These are phyloP conservation scores for Penicillium sp. DNA, from an alignment of 2,329 filamentous ascomycete genomes.

Conservation along the genomic window DNA sequence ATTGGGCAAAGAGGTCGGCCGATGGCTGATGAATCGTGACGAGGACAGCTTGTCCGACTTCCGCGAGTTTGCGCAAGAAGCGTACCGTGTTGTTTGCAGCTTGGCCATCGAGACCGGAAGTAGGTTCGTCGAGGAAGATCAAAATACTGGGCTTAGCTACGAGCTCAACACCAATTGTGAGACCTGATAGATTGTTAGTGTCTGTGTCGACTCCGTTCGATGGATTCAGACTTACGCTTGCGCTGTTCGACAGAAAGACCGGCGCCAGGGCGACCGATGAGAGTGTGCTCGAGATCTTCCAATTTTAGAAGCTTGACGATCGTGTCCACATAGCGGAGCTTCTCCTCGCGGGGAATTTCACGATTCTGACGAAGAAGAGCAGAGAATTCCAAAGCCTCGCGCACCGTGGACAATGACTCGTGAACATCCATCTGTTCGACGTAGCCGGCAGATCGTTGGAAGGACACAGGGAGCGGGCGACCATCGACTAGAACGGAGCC, in stretches of 20 bases:
- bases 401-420: conserved; percentile 58
- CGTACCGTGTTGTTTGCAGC: conserved; percentile 60
- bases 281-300: conserved; percentile 56
- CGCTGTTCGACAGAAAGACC: conserved; percentile 58
- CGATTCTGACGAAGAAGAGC: conserved; percentile 56
- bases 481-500: conserved; percentile 65
- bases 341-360: conserved; percentile 50
- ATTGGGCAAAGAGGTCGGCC: conserved; percentile 60
- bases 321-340: conserved; percentile 58
- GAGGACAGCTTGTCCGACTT: conserved; percentile 61
- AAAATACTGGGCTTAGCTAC: conserved; percentile 62
- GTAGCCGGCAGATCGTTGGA: conserved; percentile 63
- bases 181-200: not conserved
- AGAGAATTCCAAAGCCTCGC: conserved; percentile 62
- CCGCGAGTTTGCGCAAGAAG: conserved; percentile 60
- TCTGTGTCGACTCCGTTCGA: not conserved
- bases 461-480: conserved; percentile 52
- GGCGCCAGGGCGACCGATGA: conserved; percentile 45
- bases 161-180: conserved; percentile 67
- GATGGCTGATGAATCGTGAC: conserved; percentile 68
- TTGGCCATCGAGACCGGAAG: conserved; percentile 62
- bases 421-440: conserved; percentile 65
- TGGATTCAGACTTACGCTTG: conserved; percentile 44
- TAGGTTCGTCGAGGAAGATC: conserved; percentile 66
- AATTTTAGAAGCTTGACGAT: conserved; percentile 60